Conservation (phyloP, 2,329 filamentous ascomycete species). For the Ophiocordyceps camponoti-saundersi region DNA sequence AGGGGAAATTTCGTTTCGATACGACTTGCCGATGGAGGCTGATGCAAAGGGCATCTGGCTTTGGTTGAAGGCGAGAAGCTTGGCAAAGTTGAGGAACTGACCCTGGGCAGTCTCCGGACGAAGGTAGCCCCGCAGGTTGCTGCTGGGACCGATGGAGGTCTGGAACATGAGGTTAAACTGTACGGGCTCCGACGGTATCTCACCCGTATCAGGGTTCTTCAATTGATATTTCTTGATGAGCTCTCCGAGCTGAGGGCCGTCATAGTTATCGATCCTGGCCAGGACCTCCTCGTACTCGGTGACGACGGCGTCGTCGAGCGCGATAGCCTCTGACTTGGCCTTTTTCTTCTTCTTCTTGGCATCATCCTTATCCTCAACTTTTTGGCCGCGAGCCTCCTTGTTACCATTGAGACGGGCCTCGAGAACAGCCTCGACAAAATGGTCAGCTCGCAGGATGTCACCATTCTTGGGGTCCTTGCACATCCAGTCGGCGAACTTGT, state of each 20-base stretch:
- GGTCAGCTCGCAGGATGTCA: slow-evolving; percentile 90
- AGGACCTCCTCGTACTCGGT: slow-evolving; percentile 83
- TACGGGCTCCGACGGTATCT: slow-evolving; percentile 62
- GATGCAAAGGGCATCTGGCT: slow-evolving; percentile 92
- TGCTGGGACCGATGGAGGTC: slow-evolving; percentile 83
- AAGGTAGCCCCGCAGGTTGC: slow-evolving; percentile 70
- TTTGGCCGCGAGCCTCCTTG: slow-evolving; percentile 79
- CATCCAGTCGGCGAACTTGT: slow-evolving; percentile 98
- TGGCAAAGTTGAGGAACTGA: slow-evolving; percentile 93
- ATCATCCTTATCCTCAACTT: slow-evolving; percentile 51
- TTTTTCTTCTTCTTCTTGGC: slow-evolving; percentile 81
- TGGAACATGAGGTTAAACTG: slow-evolving; percentile 99
- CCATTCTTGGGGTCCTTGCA: slow-evolving; percentile 97
- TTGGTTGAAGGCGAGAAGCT: slow-evolving; percentile 93
- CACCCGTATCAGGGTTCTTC: slow-evolving; percentile 67
- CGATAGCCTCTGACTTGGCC: slow-evolving; percentile 64
- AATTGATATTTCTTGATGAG: slow-evolving; percentile 87
- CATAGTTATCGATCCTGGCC: slow-evolving; percentile 90
- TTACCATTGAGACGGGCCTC: slow-evolving; percentile 76
- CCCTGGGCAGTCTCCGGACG: slow-evolving; percentile 94
- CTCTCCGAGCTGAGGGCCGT: slow-evolving; percentile 67
- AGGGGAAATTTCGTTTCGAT: slow-evolving; percentile 95
- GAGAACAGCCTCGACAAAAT: slow-evolving; percentile 88
- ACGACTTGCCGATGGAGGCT: slow-evolving; percentile 92
- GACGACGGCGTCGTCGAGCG: slow-evolving; percentile 72